A percentile compares a stretch with the other conserved stretches of the same genome.
Evolutionary conservation across 169 alveolate species (phyloP).

Genomic region (Perkinsus olseni): DNA sequence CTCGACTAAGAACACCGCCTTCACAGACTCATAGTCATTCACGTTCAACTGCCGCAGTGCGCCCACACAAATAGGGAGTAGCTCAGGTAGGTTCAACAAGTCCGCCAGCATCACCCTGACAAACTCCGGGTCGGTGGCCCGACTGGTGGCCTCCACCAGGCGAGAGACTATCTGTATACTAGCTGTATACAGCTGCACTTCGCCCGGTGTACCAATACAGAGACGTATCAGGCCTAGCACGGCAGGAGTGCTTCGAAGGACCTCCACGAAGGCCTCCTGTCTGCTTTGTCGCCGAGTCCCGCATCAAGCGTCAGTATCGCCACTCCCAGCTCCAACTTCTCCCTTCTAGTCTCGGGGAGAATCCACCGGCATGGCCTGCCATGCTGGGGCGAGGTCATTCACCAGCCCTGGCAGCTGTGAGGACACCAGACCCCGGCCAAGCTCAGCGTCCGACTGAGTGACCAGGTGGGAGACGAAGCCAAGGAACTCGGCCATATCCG

Average conservation of each 20-base stretch:
- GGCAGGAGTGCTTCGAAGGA: not conserved
- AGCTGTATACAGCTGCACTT: not conserved
- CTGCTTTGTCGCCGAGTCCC: not conserved
- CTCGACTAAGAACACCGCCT: not conserved
- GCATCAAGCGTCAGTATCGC: not conserved
- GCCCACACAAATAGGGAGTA: not conserved
- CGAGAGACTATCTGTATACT: not conserved
- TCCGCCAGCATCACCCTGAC: not conserved
- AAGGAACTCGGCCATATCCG: not conserved
- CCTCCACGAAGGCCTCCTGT: not conserved
- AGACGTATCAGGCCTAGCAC: not conserved
- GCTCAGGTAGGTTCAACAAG: not conserved
- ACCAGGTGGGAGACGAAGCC: not conserved
- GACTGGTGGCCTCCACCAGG: not conserved
- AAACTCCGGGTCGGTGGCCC: not conserved
- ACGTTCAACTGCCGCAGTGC: not conserved
- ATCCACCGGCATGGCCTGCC: not conserved
- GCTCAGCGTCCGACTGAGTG: not conserved
- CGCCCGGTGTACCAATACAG: not conserved
- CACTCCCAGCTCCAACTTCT: not conserved
- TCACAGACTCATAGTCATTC: not conserved
- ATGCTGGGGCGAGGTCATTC: not conserved
- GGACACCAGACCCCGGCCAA: not conserved
- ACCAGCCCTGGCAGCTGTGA: not conserved
- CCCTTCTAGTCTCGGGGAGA: not conserved